Conservation (phyloP, 371 early-diverging fungal species). For the Syncephalastrum monosporum region DNA sequence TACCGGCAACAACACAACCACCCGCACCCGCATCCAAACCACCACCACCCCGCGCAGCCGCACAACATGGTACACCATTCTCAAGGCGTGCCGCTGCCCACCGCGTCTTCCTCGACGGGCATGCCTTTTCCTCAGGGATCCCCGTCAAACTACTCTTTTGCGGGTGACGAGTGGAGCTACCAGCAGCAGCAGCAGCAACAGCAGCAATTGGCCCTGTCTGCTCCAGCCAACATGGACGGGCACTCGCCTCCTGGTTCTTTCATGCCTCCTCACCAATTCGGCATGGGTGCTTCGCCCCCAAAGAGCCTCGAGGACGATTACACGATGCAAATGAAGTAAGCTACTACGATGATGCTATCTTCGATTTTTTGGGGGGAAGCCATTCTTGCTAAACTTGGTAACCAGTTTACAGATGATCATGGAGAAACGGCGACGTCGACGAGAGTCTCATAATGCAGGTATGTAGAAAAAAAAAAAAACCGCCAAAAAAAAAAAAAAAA, state of each 20-base stretch:
- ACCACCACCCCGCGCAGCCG: not conserved
- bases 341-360: not conserved
- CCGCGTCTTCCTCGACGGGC: not conserved
- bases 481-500: not conserved
- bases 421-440: conserved; percentile 88
- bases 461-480: conserved; percentile 11
- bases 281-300: conserved; percentile 11
- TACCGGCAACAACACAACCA: conserved; percentile 2
- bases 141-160: conserved; percentile 9
- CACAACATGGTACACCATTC: not conserved
- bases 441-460: conserved; percentile 95
- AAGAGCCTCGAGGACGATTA: conserved; percentile 46
- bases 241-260: not conserved
- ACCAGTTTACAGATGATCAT: conserved; percentile 42
- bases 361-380: not conserved
- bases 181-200: conserved; percentile 9
- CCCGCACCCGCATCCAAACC: not conserved
- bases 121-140: conserved; percentile 6
- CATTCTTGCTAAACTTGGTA: conserved; percentile 1
- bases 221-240: not conserved
- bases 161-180: conserved; percentile 4
- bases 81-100: too few relatives aligned
- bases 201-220: not conserved
- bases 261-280: too few relatives aligned
- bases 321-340: conserved; percentile 41